phyloP scores from a whole-genome alignment of 306 rosid genomes.

The Fragaria vesca region DNA sequence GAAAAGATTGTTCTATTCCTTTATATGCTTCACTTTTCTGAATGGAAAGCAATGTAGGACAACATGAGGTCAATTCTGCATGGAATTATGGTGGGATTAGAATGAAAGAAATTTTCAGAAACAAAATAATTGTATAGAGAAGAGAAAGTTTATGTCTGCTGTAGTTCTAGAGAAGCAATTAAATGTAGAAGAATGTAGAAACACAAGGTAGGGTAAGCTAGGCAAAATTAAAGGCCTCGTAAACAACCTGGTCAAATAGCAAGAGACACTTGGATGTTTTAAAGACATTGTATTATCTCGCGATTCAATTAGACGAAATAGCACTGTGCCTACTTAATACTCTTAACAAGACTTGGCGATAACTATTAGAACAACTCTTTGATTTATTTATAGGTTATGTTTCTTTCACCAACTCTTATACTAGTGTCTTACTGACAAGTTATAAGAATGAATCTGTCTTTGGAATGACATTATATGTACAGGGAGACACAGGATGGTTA shows the following conservation, averaged over 20 bases:
- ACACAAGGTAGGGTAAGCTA: background rate
- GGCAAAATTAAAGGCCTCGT: background rate
- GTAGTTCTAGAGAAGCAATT: background rate
- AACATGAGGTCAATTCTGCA: background rate
- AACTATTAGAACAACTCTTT: background rate
- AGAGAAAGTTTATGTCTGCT: background rate
- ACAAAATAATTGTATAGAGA: background rate
- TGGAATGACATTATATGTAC: background rate
- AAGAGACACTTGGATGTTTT: background rate
- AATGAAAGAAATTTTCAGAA: background rate
- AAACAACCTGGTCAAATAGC: background rate
- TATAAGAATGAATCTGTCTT: background rate
- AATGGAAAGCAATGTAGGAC: background rate
- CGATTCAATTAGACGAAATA: background rate
- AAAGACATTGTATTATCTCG: background rate
- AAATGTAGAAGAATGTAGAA: background rate
- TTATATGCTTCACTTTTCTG: background rate
- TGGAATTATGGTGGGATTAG: background rate
- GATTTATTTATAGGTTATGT: background rate
- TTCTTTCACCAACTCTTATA: background rate
- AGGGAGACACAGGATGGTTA: background rate
- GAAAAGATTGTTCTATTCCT: background rate
- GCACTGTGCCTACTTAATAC: background rate
- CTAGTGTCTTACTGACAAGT: background rate
- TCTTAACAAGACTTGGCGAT: background rate